Base-by-base conservation (phyloP, 2,329 filamentous ascomycete genomes). In the Tolypocladium endophyticum region DNA sequence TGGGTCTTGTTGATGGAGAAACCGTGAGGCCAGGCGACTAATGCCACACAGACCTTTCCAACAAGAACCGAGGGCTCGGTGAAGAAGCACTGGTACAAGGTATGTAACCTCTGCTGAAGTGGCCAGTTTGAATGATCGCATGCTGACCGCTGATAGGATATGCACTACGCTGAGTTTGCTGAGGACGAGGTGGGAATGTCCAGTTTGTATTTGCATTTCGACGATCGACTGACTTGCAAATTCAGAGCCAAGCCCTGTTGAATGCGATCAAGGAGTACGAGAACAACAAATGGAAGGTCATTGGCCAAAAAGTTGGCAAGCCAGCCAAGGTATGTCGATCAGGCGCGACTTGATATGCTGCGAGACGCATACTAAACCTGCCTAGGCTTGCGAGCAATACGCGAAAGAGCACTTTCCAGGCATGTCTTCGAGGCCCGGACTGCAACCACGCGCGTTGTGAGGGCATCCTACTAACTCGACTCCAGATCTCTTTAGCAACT, bases 1-100 rank as follows among this genome's bases (percentile, higher is more conserved):
- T 82, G 90, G 70, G 6, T 18, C 30, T 25, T 36, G 18, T 2
- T 25, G 23, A 9, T 20, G 20, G 20, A 12, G 30, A 47, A 14
- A 11, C 25, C 30, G 30, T 35, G 16, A 23, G 47, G 36, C 6
- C 5, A 5, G 20, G 30, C 33, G 28, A 28, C 61, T 62, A 18
- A 60, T 45, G 33, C 53, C 57, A 43, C 14, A 64, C 45, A 95
- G 90, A 92, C 89, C 2, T 99, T 99, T 72, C 93, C 94, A 14
- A 87, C 86, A 30, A 84, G 94, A 69, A 99, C 94, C 50, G 94
- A 99, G 76, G 94, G 94, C 9, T 97, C 92, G 70, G 94, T 99
- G 28, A 99, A 97, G 81, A 99, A 97, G 77, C 94, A 99, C 74
- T 99, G 94, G 93, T 97, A 99, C 76, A 97, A 97, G 83, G 90